phyloP scores from a whole-genome alignment of 2,329 filamentous ascomycete genomes.

The Cladosporium sp. region DNA sequence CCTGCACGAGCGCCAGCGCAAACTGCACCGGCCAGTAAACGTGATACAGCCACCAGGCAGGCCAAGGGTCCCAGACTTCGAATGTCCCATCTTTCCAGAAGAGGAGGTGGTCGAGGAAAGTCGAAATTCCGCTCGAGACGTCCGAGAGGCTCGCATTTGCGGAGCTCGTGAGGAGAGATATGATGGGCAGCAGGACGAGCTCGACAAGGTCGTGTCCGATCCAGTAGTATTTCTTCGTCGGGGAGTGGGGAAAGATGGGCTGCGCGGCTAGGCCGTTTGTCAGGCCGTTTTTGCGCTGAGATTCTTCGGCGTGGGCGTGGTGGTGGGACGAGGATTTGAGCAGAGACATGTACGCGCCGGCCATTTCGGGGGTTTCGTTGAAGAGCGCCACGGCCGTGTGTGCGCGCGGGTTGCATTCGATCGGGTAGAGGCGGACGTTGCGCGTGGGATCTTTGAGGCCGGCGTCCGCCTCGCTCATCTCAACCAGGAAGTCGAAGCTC shows the following conservation, averaged over 20 bases:
- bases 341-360: conserved; percentile 51
- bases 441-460: conserved; percentile 21
- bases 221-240: conserved; percentile 53
- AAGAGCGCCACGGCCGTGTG: conserved; percentile 66
- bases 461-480: conserved; percentile 38
- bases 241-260: conserved; percentile 20
- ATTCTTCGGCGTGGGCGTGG: background rate
- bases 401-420: conserved; percentile 67
- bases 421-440: conserved; percentile 53
- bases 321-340: conserved; percentile 22
- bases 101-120: conserved; percentile 40
- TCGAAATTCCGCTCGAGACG: conserved; percentile 26
- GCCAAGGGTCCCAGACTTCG: conserved; percentile 46
- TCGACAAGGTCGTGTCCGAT: conserved; percentile 61
- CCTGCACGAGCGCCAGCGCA: conserved; percentile 38
- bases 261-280: conserved; percentile 21
- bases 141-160: conserved; percentile 20
- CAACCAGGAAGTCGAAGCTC: conserved; percentile 66
- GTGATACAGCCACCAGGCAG: conserved; percentile 50
- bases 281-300: conserved; percentile 18
- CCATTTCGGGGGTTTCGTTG: conserved; percentile 40
- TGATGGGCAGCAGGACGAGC: conserved; percentile 47
- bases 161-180: conserved; percentile 34
- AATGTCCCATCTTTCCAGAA: conserved; percentile 50
- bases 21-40: conserved; percentile 54